Evolutionary conservation across 2,329 filamentous ascomycete species (phyloP).

Genomic region (Fusarium incarnatum): DNA sequence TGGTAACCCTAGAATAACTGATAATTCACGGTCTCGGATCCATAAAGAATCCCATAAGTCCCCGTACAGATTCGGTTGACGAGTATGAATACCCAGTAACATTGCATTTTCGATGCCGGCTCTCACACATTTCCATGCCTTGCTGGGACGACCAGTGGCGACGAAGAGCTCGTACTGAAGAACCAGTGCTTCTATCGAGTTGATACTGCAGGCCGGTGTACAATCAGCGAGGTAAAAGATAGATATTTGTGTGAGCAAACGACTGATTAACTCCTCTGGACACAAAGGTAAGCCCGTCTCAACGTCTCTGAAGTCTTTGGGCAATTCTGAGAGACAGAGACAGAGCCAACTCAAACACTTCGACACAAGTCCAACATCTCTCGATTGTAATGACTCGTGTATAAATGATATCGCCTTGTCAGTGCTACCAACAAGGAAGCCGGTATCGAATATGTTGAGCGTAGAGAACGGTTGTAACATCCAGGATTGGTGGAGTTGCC

Average conservation of each 20-base stretch:
- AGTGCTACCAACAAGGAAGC: neutral
- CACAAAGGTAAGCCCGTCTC: constrained; percentile 50
- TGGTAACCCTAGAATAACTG: constrained; percentile 26
- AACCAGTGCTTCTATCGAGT: constrained; percentile 64
- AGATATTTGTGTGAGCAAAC: constrained; percentile 5
- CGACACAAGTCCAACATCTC: constrained; percentile 11
- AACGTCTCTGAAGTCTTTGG: constrained; percentile 47
- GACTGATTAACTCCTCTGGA: constrained; percentile 27
- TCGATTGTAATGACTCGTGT: neutral
- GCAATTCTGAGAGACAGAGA: constrained; percentile 56
- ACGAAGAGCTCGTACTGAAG: constrained; percentile 64
- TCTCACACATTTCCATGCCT: constrained; percentile 64
- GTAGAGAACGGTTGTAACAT: constrained; percentile 19
- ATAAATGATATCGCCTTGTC: neutral
- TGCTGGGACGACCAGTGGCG: constrained; percentile 65
- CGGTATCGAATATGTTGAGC: neutral
- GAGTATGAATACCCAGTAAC: constrained; percentile 61
- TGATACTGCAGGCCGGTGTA: constrained; percentile 51
- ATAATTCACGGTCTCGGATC: constrained; percentile 57
- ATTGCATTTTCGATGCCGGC: constrained; percentile 64
- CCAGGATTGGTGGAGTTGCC: constrained; percentile 39
- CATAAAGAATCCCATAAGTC: constrained; percentile 56
- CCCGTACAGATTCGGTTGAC: constrained; percentile 47
- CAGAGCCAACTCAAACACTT: constrained; percentile 58
- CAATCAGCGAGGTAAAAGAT: constrained; percentile 1